Conservation (phyloP, 2,329 filamentous ascomycete species). For the Cladosporium velox region DNA sequence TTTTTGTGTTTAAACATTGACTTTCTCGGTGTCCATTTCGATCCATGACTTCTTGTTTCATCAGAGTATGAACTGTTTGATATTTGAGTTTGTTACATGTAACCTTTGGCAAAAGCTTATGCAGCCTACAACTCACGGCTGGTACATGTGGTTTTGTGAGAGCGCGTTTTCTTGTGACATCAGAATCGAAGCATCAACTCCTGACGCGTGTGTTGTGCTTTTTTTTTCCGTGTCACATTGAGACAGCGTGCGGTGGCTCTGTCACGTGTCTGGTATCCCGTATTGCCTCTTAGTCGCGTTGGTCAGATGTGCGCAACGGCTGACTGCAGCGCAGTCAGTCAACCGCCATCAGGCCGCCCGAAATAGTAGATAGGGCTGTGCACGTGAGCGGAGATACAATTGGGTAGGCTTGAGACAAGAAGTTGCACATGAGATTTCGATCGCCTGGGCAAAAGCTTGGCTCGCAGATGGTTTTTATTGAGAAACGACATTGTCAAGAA, state of each 20-base stretch:
- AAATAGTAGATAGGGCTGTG: background rate
- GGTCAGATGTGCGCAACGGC: background rate
- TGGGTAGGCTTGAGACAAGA: background rate
- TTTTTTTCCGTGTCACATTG: background rate
- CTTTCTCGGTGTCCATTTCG: background rate
- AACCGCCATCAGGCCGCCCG: background rate
- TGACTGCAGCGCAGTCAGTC: background rate
- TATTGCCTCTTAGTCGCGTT: too few species aligned
- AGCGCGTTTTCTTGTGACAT: background rate
- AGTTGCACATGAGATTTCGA: background rate
- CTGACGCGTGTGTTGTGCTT: background rate
- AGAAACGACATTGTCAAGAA: background rate
- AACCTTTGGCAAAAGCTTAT: background rate
- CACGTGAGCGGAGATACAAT: background rate
- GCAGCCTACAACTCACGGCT: background rate
- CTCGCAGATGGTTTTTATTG: too few species aligned
- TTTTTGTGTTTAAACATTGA: background rate
- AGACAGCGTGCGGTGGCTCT: background rate
- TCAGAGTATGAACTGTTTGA: background rate
- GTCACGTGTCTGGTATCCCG: too few species aligned
- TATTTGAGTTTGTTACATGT: background rate
- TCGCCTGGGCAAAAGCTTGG: background rate
- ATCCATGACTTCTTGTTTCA: background rate
- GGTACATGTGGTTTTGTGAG: background rate
- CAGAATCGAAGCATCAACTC: background rate